phyloP scores from a whole-genome alignment of 768 basidiomycete species.

The Boletus tomentosulus region DNA sequence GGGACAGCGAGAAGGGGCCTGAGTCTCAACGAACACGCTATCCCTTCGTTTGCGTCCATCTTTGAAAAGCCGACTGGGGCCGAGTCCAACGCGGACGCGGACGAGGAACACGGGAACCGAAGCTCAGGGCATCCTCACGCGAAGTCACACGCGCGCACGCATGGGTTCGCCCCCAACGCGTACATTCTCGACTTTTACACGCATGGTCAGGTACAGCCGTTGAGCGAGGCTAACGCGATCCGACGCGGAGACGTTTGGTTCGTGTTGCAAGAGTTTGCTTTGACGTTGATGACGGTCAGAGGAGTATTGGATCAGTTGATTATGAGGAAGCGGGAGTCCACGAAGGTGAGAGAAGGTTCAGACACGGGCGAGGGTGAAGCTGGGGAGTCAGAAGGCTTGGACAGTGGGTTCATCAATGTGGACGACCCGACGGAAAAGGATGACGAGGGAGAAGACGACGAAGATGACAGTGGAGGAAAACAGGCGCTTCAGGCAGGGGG shows the following conservation, averaged over 20 bases:
- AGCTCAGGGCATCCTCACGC: not conserved
- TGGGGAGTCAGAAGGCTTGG: conserved; percentile 15
- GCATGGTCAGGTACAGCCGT: conserved; percentile 53
- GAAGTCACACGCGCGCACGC: not conserved
- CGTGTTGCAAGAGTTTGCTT: conserved; percentile 51
- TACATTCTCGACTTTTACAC: conserved; percentile 66
- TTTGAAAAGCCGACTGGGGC: conserved; percentile 23
- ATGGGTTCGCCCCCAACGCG: conserved; percentile 47
- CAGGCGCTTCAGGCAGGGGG: not conserved
- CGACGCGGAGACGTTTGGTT: conserved; percentile 65
- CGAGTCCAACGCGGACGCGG: not conserved
- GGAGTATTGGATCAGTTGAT: conserved; percentile 46
- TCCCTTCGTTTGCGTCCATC: conserved; percentile 49
- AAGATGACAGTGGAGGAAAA: conserved; percentile 20
- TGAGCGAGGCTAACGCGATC: conserved; percentile 53
- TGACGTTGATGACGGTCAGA: conserved; percentile 48
- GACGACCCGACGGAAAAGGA: conserved; percentile 28
- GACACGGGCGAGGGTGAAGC: conserved; percentile 14
- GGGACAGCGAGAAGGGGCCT: conserved; percentile 50
- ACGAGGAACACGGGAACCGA: not conserved
- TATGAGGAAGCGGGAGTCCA: conserved; percentile 25
- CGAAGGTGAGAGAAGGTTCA: conserved; percentile 7
- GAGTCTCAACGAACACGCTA: conserved; percentile 53
- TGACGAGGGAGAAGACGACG: conserved; percentile 10
- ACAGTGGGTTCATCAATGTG: conserved; percentile 32